Base-by-base conservation (phyloP, 2,329 filamentous ascomycete genomes). In the Aspergillus niger region DNA sequence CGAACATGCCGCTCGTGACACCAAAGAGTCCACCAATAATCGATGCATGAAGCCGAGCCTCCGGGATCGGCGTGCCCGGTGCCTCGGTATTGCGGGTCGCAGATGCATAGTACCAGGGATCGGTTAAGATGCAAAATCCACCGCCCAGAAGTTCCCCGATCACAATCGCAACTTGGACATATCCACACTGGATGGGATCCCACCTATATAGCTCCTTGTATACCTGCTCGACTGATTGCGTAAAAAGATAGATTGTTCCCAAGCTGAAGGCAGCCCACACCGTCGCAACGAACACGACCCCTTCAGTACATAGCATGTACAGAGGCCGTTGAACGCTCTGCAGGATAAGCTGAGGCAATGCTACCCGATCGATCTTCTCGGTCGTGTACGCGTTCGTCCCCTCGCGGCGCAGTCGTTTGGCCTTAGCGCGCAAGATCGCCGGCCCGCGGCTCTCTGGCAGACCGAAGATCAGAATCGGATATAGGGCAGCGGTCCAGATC, bases 191-290 rank as follows among this genome's bases (percentile, higher is more conserved):
- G 8, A 65, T 52, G 2, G 67, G 53, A 5, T 52, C 55, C 70
- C 70, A 73, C 47, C 50, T 64, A 51, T 73, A 72, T 6, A 70
- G 59, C 3, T 61, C 65, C 8, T 72, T 73, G 52, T 79, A 80
- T 1, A 77, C 77, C 60, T 79, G 76, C 10, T 76, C 74, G 3
- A 79, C 74, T 1, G 72, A 75, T 49, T 74, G 72, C 6, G 77
- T 79, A 66, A 78, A 79, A 3, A 80, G 65, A 59, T 77, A 80
- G 0, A 80, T 63, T 2, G 76, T 77, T 2, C 77, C 77, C 59
- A 77, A 74, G 0, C 76, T 76, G 63, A 80, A 80, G 6, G 71
- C 70, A 13, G 78, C 76, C 78, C 77, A 80, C 1, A 80, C 63
- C 2, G 76, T 76, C 44, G 78, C 76, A 48, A 75, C 74, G 8